phyloP scores from a whole-genome alignment of 2,329 filamentous ascomycete species.

The Diaporthe humulicola region DNA sequence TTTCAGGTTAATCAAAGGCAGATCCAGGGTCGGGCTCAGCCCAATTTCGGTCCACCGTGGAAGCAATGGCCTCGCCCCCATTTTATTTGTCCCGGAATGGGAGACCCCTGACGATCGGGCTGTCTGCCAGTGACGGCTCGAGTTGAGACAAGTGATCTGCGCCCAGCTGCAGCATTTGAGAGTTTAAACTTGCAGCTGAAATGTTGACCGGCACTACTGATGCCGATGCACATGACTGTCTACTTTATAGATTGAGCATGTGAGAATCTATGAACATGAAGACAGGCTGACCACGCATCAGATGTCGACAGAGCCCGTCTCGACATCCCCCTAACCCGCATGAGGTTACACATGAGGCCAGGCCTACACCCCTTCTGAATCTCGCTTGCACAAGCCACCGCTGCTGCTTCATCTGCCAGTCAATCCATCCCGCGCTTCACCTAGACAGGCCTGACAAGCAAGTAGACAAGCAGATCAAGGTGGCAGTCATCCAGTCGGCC shows the following conservation, averaged over 20 bases:
- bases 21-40: conserved; percentile 30
- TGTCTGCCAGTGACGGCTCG: conserved; percentile 19
- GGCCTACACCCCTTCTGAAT: conserved; percentile 16
- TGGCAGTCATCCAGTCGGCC: neutral
- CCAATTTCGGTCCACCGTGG: conserved; percentile 27
- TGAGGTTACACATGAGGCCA: neutral
- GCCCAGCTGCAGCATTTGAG: conserved; percentile 24
- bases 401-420: conserved; percentile 19
- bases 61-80: conserved; percentile 1
- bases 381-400: conserved; percentile 22
- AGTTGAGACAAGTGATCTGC: conserved; percentile 27
- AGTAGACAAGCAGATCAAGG: neutral
- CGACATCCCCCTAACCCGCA: neutral
- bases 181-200: conserved; percentile 26
- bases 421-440: neutral
- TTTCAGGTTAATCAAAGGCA: conserved; percentile 35
- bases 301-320: neutral
- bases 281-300: neutral
- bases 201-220: conserved; percentile 7
- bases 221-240: conserved; percentile 8
- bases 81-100: conserved; percentile 25
- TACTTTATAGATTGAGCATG: neutral
- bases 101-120: conserved; percentile 27
- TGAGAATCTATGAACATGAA: no score
- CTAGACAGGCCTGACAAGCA: neutral